phyloP scores from a whole-genome alignment of 495 filamentous ascomycete genomes.

The Apiosordaria backusii region DNA sequence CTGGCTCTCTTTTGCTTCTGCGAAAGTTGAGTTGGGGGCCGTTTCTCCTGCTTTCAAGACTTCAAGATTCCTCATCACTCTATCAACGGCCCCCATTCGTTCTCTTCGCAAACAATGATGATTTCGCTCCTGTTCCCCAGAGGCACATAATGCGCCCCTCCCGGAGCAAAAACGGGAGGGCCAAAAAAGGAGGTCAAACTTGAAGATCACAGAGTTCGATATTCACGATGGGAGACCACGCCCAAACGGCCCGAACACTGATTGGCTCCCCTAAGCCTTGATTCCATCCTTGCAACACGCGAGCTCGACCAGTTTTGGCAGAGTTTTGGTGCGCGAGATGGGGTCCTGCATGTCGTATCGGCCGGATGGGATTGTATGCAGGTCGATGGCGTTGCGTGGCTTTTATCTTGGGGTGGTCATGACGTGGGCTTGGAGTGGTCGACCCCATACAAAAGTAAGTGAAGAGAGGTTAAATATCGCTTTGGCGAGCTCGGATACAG shows the following conservation, averaged over 20 bases:
- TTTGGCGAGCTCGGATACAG: background rate
- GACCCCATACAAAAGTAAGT: too few species aligned
- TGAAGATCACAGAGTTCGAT: background rate
- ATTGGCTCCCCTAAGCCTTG: background rate
- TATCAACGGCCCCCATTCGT: background rate
- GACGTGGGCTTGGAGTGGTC: too few species aligned
- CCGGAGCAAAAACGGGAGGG: too few species aligned
- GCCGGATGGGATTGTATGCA: background rate
- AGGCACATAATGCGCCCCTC: background rate
- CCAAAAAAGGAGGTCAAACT: background rate
- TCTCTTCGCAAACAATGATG: background rate
- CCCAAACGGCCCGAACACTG: background rate
- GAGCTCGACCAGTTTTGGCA: background rate
- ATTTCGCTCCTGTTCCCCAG: background rate
- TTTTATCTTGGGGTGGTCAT: background rate
- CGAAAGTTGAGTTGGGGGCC: background rate
- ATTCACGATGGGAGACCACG: background rate
- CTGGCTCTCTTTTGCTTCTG: background rate
- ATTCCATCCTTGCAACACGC: background rate
- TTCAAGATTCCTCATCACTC: background rate
- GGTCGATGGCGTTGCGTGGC: background rate
- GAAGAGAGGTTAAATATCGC: background rate
- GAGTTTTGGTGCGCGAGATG: background rate
- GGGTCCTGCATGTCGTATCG: background rate
- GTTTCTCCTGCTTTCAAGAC: background rate